Percentiles rank a stretch among this genome's conserved stretches.
phyloP scores from a whole-genome alignment of 176 grass and related monocot species.

The Aechmea fasciata region DNA sequence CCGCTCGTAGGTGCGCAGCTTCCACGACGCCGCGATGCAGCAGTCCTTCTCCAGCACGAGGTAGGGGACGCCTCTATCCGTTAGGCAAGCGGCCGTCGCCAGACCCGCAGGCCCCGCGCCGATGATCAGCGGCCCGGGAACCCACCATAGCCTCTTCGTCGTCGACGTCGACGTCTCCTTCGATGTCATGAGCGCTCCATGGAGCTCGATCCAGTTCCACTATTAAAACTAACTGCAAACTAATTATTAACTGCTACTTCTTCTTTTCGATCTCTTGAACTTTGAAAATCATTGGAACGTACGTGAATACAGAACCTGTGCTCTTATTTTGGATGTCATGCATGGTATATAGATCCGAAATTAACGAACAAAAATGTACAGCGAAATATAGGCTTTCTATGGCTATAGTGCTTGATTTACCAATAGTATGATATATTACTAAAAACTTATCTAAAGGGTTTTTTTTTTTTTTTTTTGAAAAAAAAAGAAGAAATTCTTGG shows the following conservation, averaged over 20 bases:
- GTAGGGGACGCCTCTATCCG: slow-evolving; percentile 48
- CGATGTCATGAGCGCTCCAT: slow-evolving; percentile 26
- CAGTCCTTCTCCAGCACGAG: slow-evolving; percentile 70
- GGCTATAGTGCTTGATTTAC: no score
- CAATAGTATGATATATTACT: no score
- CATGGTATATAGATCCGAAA: no score
- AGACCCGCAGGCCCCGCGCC: slow-evolving; percentile 79
- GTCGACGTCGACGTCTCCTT: neutral
- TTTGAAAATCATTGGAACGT: neutral
- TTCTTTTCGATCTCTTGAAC: neutral
- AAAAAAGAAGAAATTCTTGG: neutral
- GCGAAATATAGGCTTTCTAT: no score
- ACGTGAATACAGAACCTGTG: neutral
- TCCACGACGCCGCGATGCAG: slow-evolving; percentile 65
- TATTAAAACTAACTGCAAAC: neutral
- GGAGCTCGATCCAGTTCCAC: slow-evolving; percentile 17
- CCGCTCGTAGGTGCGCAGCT: slow-evolving; percentile 66
- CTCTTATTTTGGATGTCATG: neutral
- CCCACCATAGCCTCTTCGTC: slow-evolving; percentile 60
- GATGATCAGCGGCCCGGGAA: slow-evolving; percentile 70
- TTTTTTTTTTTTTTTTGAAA: no score
- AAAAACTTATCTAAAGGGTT: no score
- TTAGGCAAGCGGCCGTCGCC: slow-evolving; percentile 67
- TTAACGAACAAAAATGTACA: no score
- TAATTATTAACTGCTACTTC: neutral